Conservation (phyloP, 2,329 filamentous ascomycete species). For the Endocalyx cinctus region DNA sequence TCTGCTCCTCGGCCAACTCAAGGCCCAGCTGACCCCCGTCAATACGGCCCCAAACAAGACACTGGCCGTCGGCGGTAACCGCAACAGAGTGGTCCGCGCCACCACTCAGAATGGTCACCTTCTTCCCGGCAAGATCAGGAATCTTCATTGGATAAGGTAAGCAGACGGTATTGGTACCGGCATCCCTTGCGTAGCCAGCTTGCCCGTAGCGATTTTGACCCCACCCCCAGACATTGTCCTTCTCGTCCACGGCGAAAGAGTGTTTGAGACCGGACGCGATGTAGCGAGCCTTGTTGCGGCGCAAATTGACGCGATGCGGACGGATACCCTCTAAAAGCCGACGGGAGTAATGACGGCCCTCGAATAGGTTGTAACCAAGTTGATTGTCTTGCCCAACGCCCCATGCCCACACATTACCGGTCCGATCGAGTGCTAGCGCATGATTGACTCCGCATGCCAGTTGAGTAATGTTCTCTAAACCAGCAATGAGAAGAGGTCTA, state of each 20-base stretch:
- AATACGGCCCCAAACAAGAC: slow-evolving; percentile 35
- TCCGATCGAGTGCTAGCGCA: slow-evolving; percentile 52
- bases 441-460: slow-evolving; percentile 55
- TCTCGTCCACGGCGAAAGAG: slow-evolving; percentile 57
- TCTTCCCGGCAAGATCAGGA: slow-evolving; percentile 44
- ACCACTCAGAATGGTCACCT: slow-evolving; percentile 50
- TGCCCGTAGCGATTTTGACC: slow-evolving; percentile 63
- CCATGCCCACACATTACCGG: slow-evolving; percentile 52
- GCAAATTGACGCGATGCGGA: slow-evolving; percentile 7
- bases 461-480: slow-evolving; percentile 49
- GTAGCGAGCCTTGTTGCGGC: slow-evolving; percentile 32
- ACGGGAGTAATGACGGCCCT: slow-evolving; percentile 1
- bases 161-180: slow-evolving; percentile 54
- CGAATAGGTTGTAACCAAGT: slow-evolving; percentile 45
- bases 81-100: slow-evolving; percentile 58
- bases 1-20: slow-evolving; percentile 40
- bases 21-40: slow-evolving; percentile 38
- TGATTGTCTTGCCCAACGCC: slow-evolving; percentile 61
- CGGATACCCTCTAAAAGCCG: slow-evolving; percentile 13
- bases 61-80: slow-evolving; percentile 28
- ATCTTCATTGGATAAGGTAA: slow-evolving; percentile 55
- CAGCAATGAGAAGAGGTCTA: slow-evolving; percentile 42
- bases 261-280: slow-evolving; percentile 56
- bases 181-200: slow-evolving; percentile 47
- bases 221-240: slow-evolving; percentile 60